phyloP scores from a whole-genome alignment of 2,329 filamentous ascomycete genomes.

The Macrophomina phaseolina region DNA sequence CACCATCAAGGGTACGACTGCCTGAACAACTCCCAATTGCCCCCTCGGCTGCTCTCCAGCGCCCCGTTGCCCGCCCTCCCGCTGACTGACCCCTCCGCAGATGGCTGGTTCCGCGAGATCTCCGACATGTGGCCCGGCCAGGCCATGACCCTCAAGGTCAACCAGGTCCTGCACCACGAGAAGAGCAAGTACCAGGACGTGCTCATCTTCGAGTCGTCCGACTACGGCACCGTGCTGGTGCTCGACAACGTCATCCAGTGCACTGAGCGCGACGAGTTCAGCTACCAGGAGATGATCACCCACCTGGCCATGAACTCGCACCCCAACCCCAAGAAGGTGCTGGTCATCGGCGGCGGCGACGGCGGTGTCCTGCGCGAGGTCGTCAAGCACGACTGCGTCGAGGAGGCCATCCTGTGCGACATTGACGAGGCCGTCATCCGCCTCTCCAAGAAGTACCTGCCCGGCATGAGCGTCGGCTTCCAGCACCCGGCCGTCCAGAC shows the following conservation, averaged over 20 bases:
- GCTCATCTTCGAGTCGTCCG: slow-evolving; percentile 96
- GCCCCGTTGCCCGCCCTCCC: background rate
- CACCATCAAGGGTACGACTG: slow-evolving; percentile 72
- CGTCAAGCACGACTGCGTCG: slow-evolving; percentile 96
- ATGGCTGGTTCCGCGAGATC: slow-evolving; percentile 99
- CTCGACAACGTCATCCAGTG: slow-evolving; percentile 99
- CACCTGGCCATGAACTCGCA: slow-evolving; percentile 98
- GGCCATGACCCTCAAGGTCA: slow-evolving; percentile 89
- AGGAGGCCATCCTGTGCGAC: slow-evolving; percentile 96
- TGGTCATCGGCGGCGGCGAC: slow-evolving; percentile 97
- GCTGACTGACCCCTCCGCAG: slow-evolving; percentile 53
- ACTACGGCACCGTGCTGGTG: slow-evolving; percentile 95
- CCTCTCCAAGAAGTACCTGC: slow-evolving; percentile 97
- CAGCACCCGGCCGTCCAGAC: slow-evolving; percentile 91
- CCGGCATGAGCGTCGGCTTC: slow-evolving; percentile 91
- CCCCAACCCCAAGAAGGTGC: slow-evolving; percentile 96
- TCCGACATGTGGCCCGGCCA: slow-evolving; percentile 99
- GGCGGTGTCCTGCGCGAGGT: slow-evolving; percentile 97
- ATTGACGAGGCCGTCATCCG: slow-evolving; percentile 99
- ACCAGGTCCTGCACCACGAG: slow-evolving; percentile 98
- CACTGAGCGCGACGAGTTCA: slow-evolving; percentile 98
- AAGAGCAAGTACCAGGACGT: slow-evolving; percentile 99
- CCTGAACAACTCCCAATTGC: background rate
- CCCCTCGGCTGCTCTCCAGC: background rate
- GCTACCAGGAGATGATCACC: slow-evolving; percentile 99